Evolutionary conservation across 2,329 filamentous ascomycete genomes (phyloP), one percentile per base, ranked within the genome.

Genomic region (Stagonosporopsis cucurbitacearum): DNA sequence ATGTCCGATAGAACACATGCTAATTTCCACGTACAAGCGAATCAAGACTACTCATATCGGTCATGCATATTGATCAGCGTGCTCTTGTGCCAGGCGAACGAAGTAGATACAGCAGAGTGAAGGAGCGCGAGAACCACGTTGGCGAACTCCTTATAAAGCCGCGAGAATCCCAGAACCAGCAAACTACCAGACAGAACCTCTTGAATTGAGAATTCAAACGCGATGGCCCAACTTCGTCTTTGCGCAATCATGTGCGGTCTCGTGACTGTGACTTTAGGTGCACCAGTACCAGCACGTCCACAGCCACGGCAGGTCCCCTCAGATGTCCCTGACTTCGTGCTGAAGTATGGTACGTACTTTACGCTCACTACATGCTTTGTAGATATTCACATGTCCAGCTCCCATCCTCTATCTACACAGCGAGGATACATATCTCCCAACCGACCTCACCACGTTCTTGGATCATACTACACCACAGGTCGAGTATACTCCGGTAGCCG

Each of bases 321-420:
- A 65, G 19, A 46, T n/a, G 65, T 76, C 0, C 75, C 75, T 12
- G 67, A 72, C 22, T 77, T 70, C 63, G 73, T 77, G 0, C 20
- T 76, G 13, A 75, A 72, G 44, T 77, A 77, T 67, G 75, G 75
- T 76, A 48, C 44, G 70, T 59, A 20, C 6, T 9, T 8, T 12
- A 1, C 12, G 1, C 6, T 25, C n/a, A n/a, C 2, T 9, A 11
- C 4, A 2, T 8, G 20, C 32, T 15, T 23, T 17, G 2, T 9
- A 36, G 19, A 30, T 3, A 36, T 60, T 67, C 28, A 71, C 39
- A 23, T 15, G 6, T 11, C 19, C 35, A 75, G 80, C 80, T 12
- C 80, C 80, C 0, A 59, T 81, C 9, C 74, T 80, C 30, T 79
- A 78, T 54, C 74, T 81, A 6, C 71, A 79, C 65, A 74, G 75